phyloP scores from a whole-genome alignment of 768 basidiomycete genomes.

The Hygrocybe punicea region DNA sequence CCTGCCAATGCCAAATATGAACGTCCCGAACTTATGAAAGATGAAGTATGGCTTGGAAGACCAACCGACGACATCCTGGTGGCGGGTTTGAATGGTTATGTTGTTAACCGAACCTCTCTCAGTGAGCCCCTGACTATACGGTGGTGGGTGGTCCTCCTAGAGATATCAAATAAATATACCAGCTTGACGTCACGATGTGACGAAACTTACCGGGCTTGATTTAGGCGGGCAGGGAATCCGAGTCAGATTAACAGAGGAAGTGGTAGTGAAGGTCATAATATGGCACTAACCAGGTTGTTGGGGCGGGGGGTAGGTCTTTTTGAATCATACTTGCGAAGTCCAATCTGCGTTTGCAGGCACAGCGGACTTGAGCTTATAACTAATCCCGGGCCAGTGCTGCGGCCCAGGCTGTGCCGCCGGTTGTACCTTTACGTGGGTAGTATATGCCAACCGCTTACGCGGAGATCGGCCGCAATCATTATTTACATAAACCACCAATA shows the following conservation, averaged over 20 bases:
- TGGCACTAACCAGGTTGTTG: background rate
- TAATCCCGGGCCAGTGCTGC: background rate
- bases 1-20: background rate
- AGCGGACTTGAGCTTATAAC: background rate
- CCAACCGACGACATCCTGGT: background rate
- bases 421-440: no score
- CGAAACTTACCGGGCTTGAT: background rate
- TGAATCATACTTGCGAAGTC: background rate
- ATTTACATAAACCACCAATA: no score
- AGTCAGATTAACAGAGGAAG: background rate
- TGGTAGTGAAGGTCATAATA: background rate
- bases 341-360: background rate
- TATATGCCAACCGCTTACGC: no score
- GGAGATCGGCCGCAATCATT: no score
- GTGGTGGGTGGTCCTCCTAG: background rate
- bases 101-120: slow-evolving; percentile 3
- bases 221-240: background rate
- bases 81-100: background rate
- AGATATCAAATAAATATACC: background rate
- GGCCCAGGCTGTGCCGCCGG: background rate
- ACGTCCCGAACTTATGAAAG: background rate
- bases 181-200: background rate
- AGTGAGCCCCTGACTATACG: background rate
- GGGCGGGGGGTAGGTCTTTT: background rate
- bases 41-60: background rate